Conservation (phyloP, 2,329 filamentous ascomycete species). For the Neopestalotiopsis rosae region DNA sequence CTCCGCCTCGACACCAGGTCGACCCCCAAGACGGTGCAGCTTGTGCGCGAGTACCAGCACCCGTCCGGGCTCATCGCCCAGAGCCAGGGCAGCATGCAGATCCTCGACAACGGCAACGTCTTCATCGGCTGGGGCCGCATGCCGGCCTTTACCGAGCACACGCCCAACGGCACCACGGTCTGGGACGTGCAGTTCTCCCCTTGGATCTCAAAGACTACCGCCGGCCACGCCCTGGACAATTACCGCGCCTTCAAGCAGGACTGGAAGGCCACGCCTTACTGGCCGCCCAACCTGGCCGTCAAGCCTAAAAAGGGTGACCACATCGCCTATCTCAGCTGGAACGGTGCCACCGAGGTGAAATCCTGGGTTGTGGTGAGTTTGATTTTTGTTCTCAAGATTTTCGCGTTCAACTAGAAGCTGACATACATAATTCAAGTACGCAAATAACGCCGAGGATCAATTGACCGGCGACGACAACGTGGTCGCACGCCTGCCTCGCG, state of each 20-base stretch:
- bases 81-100: constrained; percentile 15
- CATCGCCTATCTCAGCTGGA: constrained; percentile 22
- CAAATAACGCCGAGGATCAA: constrained; percentile 16
- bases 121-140: constrained; percentile 13
- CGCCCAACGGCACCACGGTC: not conserved
- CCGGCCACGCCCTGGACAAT: constrained; percentile 20
- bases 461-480: constrained; percentile 21
- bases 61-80: constrained; percentile 16
- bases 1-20: constrained; percentile 18
- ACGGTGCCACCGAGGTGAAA: constrained; percentile 23
- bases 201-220: constrained; percentile 17
- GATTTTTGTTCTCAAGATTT: no score
- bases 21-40: constrained; percentile 19
- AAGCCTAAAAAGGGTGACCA: constrained; percentile 13
- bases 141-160: constrained; percentile 13
- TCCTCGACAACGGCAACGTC: constrained; percentile 10
- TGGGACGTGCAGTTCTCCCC: constrained; percentile 23
- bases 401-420: no score
- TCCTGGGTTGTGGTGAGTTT: constrained; percentile 22
- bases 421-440: not conserved
- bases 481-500: constrained; percentile 16
- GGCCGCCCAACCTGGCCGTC: constrained; percentile 20
- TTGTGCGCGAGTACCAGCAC: constrained; percentile 22
- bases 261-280: constrained; percentile 22
- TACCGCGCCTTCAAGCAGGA: constrained; percentile 23